phyloP scores from a whole-genome alignment of 768 basidiomycete species.

The Cystofilobasidium capitatum region DNA sequence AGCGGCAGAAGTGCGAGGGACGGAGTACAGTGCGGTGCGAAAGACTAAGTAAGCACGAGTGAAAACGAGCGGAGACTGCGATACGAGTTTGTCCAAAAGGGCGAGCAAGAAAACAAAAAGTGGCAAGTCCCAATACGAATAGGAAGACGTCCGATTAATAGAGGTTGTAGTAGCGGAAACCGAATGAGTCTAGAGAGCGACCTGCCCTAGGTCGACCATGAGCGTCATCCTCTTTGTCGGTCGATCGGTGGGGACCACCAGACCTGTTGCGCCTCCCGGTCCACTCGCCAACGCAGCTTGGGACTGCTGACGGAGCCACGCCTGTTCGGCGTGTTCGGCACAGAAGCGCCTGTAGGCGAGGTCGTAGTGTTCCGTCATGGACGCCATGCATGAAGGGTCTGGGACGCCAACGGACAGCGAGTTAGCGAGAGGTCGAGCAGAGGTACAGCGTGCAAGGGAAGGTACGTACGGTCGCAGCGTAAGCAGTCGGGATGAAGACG shows the following conservation, averaged over 20 bases:
- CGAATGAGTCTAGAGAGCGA: no score
- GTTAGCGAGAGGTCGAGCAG: not conserved
- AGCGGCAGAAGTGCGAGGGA: no score
- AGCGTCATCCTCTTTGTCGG: conserved; percentile 19
- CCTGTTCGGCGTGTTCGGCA: not conserved
- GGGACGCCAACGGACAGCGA: not conserved
- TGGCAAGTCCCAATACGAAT: no score
- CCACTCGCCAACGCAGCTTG: not conserved
- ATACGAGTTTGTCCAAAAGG: no score
- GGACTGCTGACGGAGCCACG: conserved; percentile 5
- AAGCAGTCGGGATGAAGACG: conserved; percentile 17
- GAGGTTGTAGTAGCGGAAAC: no score
- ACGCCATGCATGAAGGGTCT: not conserved
- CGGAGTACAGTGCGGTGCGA: no score
- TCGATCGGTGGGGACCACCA: not conserved
- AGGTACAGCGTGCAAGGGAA: not conserved
- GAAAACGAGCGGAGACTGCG: no score
- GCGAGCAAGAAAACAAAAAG: no score
- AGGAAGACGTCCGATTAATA: no score
- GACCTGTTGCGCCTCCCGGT: not conserved
- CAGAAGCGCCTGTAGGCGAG: conserved; percentile 2
- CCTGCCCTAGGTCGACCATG: conserved; percentile 6
- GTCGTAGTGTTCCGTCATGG: conserved; percentile 16
- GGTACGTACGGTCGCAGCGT: conserved; percentile 12
- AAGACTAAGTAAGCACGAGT: no score